Conservation (phyloP, 1,284 basidiomycete genomes). For the Ustilago xerochloae region DNA sequence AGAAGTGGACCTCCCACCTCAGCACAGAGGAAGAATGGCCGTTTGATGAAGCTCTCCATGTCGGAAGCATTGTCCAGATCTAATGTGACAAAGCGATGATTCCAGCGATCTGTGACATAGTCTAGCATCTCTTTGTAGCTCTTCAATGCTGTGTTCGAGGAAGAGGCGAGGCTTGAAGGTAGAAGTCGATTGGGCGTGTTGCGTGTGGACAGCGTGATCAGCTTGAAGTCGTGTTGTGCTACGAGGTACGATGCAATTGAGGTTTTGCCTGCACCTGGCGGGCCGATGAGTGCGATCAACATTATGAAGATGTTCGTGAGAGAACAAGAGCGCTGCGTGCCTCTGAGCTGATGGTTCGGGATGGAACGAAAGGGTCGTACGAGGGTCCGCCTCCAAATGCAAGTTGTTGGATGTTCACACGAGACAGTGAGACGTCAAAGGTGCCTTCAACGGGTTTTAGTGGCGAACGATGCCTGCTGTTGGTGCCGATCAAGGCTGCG, state of each 20-base stretch:
- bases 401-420: no score
- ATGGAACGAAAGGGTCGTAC: neutral
- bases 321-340: neutral
- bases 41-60: conserved; percentile 80
- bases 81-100: conserved; percentile 80
- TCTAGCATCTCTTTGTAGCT: conserved; percentile 75
- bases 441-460: no score
- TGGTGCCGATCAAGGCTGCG: no score
- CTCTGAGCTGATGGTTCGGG: neutral
- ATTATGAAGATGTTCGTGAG: no score
- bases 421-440: no score
- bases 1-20: conserved; percentile 85
- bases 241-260: conserved; percentile 80
- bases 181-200: conserved; percentile 30
- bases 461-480: no score
- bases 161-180: neutral
- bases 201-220: neutral
- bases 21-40: conserved; percentile 90
- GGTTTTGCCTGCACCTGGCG: conserved; percentile 82
- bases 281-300: conserved; percentile 90
- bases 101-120: conserved; percentile 86
- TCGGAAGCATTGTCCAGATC: conserved; percentile 75
- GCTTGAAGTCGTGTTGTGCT: conserved; percentile 69
- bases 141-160: neutral
- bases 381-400: no score